Base-by-base conservation (phyloP, 1,284 basidiomycete genomes). In the Cryptococcus depauperatus region DNA sequence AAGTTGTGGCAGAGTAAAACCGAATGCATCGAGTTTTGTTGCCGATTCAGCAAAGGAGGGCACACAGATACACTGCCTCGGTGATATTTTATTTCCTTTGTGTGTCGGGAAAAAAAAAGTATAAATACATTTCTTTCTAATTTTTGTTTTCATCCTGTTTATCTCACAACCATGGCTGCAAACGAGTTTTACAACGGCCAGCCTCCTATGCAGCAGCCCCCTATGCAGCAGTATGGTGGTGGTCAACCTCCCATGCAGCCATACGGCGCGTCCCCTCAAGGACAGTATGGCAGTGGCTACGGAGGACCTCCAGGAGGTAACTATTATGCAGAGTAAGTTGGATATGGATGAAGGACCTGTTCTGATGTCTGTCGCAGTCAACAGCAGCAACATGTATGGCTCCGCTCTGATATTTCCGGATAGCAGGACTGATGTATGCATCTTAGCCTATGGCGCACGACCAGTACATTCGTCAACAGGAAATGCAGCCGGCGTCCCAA, bases 201-300 rank as follows among this genome's bases (percentile, higher is more conserved):
- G 26, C 43, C 39, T 25, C 25, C 35, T 21, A 16, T 18, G 33
- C 23, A 37, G 28, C 19, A 42, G 27, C 34, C 5, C 22, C 33
- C n/a, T 16, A n/a, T n/a, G n/a, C n/a, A n/a, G n/a, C n/a, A 46
- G 39, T 46, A 42, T 27, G 46, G 46, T 44, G 44, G 33, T 22
- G 39, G 26, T 5, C 44, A 42, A 22, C 43, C 39, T 25, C 25
- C 35, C 22, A 16, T 18, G 33, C 23, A 37, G 28, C 19, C n/a
- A 19, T 39, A 44, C 19, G 38, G 38, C 35, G 35, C 18, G 6
- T 22, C 35, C n/a, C 35, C 35, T 13, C 35, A 16, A 5, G 35
- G 35, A 6, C 35, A 37, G 19, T 37, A 37, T 30, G n/a, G n/a
- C n/a, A n/a, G n/a, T n/a, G n/a, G n/a, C n/a, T n/a, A n/a, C n/a